Base-by-base conservation (phyloP, 2,329 filamentous ascomycete genomes). In the Trichoderma atrobrunneum region DNA sequence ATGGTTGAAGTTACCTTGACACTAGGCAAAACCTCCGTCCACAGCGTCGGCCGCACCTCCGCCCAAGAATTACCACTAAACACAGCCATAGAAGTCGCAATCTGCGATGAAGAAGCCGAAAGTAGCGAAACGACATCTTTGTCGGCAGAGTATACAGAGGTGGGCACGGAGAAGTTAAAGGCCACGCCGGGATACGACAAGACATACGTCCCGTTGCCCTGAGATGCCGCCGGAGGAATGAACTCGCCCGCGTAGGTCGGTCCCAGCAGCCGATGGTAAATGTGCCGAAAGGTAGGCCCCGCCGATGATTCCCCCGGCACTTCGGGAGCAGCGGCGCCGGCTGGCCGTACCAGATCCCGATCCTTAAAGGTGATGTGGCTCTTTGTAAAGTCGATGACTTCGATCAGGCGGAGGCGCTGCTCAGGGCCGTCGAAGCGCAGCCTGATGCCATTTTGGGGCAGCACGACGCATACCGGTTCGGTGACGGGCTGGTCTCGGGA, bases 241-340 rank as follows among this genome's bases (percentile, higher is more conserved):
- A 95, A 99, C 84, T 99, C 96, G 74, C 96, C 96, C 1, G 93
- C 93, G 80, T 97, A 98, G 0, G 95, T 97, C 21, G 95, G 95
- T 0, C 96, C 96, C 74, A 99, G 91, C n/a, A 98, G 86, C 68
- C 93, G 91, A 77, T 97, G 94, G 80, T 98, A 99, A 75, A 99
- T 91, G 80, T 97, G 93, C 73, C 92, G 88, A 80, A 97, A 97
- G 18, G 89, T 92, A 5, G 94, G 95, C 0, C 93, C 93, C 1
- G 75, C 73, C 2, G 80, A 75, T 0, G 79, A 78, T 62, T 80
- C 80, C 7, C 80, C 80, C 0, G 78, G 48, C 24, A 64, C 78
- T 4, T 76, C 71, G 2, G 81, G 79, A 7, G 81, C 81, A 18
- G 74, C 75, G 59, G 78, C 78, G 11, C 82, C 84, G 59, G 83